phyloP scores from a whole-genome alignment of 768 basidiomycete species.

The Tricholoma hemisulphureum region DNA sequence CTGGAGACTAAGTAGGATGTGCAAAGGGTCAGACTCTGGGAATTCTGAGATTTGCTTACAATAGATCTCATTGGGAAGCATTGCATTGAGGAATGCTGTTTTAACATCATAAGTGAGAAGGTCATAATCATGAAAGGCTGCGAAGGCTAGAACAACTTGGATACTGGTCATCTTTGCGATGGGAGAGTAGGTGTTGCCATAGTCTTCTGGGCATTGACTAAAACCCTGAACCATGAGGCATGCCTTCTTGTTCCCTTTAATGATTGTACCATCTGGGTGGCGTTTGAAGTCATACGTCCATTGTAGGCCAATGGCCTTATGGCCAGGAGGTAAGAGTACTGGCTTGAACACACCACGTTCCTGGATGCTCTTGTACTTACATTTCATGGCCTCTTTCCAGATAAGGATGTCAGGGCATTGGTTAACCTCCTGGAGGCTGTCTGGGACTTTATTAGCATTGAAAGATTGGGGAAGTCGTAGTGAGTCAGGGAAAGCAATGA shows the following conservation, averaged over 20 bases:
- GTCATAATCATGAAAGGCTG: too few relatives aligned
- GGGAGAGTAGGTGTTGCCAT: too few relatives aligned
- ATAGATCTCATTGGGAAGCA: not conserved
- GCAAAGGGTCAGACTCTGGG: not conserved
- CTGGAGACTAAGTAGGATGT: not conserved
- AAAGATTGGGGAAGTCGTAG: too few relatives aligned
- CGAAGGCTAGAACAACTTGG: too few relatives aligned
- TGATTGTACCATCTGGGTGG: constrained; percentile 31
- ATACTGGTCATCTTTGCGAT: too few relatives aligned
- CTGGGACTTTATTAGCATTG: too few relatives aligned
- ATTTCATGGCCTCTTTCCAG: not conserved
- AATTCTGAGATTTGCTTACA: not conserved
- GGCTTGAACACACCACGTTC: not conserved
- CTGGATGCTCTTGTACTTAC: not conserved
- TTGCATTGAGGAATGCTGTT: not conserved
- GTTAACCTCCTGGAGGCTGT: too few relatives aligned
- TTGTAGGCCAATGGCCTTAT: constrained; percentile 16
- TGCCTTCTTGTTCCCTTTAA: constrained; percentile 11
- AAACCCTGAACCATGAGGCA: constrained; percentile 8
- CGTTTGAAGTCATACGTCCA: constrained; percentile 37
- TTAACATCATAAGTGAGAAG: too few relatives aligned
- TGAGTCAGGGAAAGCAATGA: too few relatives aligned
- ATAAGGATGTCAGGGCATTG: too few relatives aligned
- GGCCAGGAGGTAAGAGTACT: not conserved
- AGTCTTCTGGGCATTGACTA: not conserved